A percentile compares a stretch with the other conserved stretches of the same genome.
Conservation (phyloP, 768 basidiomycete genomes). For the Boletus vermiculosoides region DNA sequence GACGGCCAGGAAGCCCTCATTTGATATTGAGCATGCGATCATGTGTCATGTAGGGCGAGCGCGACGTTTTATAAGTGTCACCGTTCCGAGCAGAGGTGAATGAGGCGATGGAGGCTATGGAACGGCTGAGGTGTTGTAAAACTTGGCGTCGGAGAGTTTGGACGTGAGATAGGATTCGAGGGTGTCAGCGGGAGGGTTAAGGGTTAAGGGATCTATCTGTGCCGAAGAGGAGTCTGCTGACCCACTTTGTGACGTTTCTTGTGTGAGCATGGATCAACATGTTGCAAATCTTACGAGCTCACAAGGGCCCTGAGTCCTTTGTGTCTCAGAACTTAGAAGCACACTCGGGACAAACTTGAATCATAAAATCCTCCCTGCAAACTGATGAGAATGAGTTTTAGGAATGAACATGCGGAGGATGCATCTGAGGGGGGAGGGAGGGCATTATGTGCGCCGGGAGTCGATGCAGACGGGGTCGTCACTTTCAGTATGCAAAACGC, state of each 20-base stretch:
- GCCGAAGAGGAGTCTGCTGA: no score
- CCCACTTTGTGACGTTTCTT: no score
- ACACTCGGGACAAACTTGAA: no score
- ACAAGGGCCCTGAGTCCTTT: no score
- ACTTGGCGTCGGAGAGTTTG: slow-evolving; percentile 21
- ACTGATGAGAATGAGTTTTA: no score
- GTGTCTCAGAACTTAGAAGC: no score
- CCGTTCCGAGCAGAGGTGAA: slow-evolving; percentile 38
- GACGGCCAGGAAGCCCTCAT: slow-evolving; percentile 40
- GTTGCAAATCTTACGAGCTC: no score
- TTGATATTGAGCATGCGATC: slow-evolving; percentile 39
- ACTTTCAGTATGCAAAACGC: slow-evolving; percentile 31
- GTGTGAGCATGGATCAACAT: no score
- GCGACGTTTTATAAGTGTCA: slow-evolving; percentile 40
- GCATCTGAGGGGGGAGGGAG: slow-evolving; percentile 65
- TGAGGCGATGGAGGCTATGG: slow-evolving; percentile 30
- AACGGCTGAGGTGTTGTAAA: slow-evolving; percentile 25
- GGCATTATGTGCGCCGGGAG: slow-evolving; percentile 70
- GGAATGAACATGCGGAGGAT: slow-evolving; percentile 61
- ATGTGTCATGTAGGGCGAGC: slow-evolving; percentile 38
- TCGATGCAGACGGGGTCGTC: slow-evolving; percentile 46
- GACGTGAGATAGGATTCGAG: slow-evolving; percentile 22
- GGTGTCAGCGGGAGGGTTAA: slow-evolving; percentile 1
- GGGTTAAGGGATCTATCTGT: not conserved
- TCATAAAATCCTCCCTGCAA: no score